Evolutionary conservation across 768 basidiomycete species (phyloP).

Genomic region (Pulveroboletus sp.): DNA sequence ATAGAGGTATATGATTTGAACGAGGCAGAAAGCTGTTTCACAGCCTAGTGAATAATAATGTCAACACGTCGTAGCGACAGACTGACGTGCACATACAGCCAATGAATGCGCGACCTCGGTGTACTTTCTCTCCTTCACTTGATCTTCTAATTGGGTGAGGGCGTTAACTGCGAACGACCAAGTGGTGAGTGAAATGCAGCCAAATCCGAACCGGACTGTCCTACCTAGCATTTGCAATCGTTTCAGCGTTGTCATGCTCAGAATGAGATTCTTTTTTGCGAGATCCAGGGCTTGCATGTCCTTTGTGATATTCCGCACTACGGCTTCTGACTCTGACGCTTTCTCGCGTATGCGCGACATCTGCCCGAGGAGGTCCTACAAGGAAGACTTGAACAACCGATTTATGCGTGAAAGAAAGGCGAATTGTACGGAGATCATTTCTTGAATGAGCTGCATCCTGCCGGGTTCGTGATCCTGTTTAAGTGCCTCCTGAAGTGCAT

Average conservation of each 20-base stretch:
- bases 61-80: slow-evolving; percentile 14
- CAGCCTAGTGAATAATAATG: slow-evolving; percentile 51
- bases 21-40: slow-evolving; percentile 77
- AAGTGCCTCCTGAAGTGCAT: slow-evolving; percentile 63
- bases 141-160: slow-evolving; percentile 74
- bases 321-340: slow-evolving; percentile 94
- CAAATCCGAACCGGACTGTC: slow-evolving; percentile 21
- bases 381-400: slow-evolving; percentile 5
- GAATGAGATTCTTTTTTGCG: slow-evolving; percentile 89
- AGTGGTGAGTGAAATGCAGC: background rate
- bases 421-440: slow-evolving; percentile 84
- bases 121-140: slow-evolving; percentile 77
- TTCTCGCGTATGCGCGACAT: slow-evolving; percentile 97
- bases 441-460: slow-evolving; percentile 88
- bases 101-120: slow-evolving; percentile 81
- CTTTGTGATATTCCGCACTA: slow-evolving; percentile 91
- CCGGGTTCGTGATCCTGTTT: slow-evolving; percentile 80
- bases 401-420: background rate
- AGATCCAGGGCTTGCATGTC: slow-evolving; percentile 94
- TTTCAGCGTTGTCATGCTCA: slow-evolving; percentile 87
- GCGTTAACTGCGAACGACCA: slow-evolving; percentile 61
- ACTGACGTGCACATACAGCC: slow-evolving; percentile 46
- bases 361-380: slow-evolving; percentile 87
- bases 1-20: slow-evolving; percentile 82
- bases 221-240: slow-evolving; percentile 93